A percentile compares a stretch with the other conserved stretches of the same genome.
Conservation (phyloP, 2,329 filamentous ascomycete genomes). For the Eutypa lata region DNA sequence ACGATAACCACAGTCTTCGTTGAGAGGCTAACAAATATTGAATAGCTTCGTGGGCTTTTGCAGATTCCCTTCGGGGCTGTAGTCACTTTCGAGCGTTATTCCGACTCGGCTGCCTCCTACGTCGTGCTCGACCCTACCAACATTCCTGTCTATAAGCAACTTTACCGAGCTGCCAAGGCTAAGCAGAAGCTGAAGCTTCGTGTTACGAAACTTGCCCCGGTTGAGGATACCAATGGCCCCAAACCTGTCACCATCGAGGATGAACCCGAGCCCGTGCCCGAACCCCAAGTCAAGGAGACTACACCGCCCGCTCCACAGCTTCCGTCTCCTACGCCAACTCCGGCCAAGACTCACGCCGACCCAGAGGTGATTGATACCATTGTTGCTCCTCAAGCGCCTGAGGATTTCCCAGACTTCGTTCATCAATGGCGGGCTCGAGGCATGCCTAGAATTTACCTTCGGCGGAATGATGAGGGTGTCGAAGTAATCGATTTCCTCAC, state of each 20-base stretch:
- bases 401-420: conserved; percentile 24
- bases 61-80: conserved; percentile 59
- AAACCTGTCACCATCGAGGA: conserved; percentile 51
- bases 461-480: conserved; percentile 18
- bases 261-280: conserved; percentile 31
- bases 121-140: conserved; percentile 77
- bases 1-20: background rate
- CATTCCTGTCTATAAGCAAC: conserved; percentile 86
- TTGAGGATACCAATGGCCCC: conserved; percentile 32
- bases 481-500: conserved; percentile 26
- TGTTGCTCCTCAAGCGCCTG: conserved; percentile 19
- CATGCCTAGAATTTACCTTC: conserved; percentile 23
- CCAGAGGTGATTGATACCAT: conserved; percentile 16
- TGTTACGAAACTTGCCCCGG: conserved; percentile 48
- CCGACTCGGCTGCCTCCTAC: conserved; percentile 82
- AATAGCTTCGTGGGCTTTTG: conserved; percentile 67
- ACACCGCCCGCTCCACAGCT: conserved; percentile 1
- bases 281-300: conserved; percentile 8
- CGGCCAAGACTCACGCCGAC: conserved; percentile 3
- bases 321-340: conserved; percentile 1
- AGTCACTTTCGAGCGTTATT: conserved; percentile 84
- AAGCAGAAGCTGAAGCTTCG: conserved; percentile 95
- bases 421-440: conserved; percentile 23
- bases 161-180: conserved; percentile 93
- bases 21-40: background rate